Evolutionary conservation across 495 filamentous ascomycete species (phyloP).

Genomic region (Astrothelium macrocarpum): DNA sequence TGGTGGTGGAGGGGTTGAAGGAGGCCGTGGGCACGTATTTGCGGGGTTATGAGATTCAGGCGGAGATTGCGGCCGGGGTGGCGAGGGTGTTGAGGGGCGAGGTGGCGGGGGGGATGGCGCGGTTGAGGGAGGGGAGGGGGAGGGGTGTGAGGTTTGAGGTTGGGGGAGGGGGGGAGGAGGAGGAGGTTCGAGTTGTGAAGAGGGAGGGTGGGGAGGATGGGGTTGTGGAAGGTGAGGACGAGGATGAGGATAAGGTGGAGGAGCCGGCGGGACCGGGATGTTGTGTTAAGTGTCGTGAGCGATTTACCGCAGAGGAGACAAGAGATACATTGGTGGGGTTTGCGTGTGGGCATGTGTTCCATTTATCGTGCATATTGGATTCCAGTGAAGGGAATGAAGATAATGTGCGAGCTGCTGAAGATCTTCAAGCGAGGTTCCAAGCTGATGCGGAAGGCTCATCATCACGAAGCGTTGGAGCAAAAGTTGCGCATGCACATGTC

Average conservation of each 20-base stretch:
- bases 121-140: constrained; percentile 61
- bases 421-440: constrained; percentile 25
- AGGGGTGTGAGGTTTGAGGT: constrained; percentile 86
- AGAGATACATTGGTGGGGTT: constrained; percentile 75
- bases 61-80: constrained; percentile 83
- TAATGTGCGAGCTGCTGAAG: constrained; percentile 35
- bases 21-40: constrained; percentile 79
- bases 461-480: constrained; percentile 61
- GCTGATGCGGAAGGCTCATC: constrained; percentile 27
- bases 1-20: constrained; percentile 80
- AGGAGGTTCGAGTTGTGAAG: constrained; percentile 70
- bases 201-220: constrained; percentile 12
- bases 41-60: constrained; percentile 87
- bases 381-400: constrained; percentile 31
- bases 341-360: constrained; percentile 85
- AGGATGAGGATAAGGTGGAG: constrained; percentile 24
- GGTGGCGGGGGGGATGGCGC: constrained; percentile 72
- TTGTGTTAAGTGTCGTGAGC: constrained; percentile 18
- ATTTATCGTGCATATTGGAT: constrained; percentile 65
- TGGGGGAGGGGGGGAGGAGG: constrained; percentile 59
- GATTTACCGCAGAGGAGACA: constrained; percentile 13
- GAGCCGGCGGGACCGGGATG: constrained; percentile 10
- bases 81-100: constrained; percentile 79
- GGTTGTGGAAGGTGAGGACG: constrained; percentile 6
- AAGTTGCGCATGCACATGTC: constrained; percentile 81